Conservation (phyloP, 2,329 filamentous ascomycete genomes). For the Chalaropsis ovoidea region DNA sequence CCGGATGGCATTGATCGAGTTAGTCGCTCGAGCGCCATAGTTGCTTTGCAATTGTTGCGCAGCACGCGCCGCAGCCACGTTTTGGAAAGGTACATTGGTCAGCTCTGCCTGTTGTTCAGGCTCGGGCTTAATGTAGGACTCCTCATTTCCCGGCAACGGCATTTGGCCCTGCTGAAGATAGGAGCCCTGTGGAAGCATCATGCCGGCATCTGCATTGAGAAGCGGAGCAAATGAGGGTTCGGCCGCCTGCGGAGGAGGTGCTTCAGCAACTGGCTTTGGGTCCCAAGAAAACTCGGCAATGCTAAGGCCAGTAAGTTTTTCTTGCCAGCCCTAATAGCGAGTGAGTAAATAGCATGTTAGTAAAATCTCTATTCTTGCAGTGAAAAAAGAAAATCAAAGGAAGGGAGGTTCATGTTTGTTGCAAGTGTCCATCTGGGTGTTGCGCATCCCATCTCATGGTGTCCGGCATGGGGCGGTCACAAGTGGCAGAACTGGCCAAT, state of each 20-base stretch:
- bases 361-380: neutral
- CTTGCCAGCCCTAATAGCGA: constrained; percentile 70
- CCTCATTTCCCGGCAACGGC: constrained; percentile 17
- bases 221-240: constrained; percentile 25
- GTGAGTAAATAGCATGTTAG: neutral
- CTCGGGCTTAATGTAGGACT: constrained; percentile 22
- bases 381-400: neutral
- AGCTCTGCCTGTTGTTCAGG: constrained; percentile 22
- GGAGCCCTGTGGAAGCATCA: constrained; percentile 31
- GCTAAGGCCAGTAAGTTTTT: constrained; percentile 72
- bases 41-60: constrained; percentile 47
- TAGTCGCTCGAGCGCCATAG: constrained; percentile 54
- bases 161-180: constrained; percentile 31
- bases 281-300: constrained; percentile 94
- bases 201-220: constrained; percentile 26
- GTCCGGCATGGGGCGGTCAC: constrained; percentile 24
- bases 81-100: constrained; percentile 28
- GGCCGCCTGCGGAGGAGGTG: constrained; percentile 28
- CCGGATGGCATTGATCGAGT: constrained; percentile 55
- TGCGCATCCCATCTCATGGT: neutral
- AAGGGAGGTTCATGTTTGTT: constrained; percentile 6
- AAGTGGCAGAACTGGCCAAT: constrained; percentile 19
- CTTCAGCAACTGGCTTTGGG: constrained; percentile 54
- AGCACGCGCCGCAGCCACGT: constrained; percentile 45
- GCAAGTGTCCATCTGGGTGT: constrained; percentile 1